Evolutionary conservation across 441 rosid species (phyloP).

Genomic region (Jatropha multifida): DNA sequence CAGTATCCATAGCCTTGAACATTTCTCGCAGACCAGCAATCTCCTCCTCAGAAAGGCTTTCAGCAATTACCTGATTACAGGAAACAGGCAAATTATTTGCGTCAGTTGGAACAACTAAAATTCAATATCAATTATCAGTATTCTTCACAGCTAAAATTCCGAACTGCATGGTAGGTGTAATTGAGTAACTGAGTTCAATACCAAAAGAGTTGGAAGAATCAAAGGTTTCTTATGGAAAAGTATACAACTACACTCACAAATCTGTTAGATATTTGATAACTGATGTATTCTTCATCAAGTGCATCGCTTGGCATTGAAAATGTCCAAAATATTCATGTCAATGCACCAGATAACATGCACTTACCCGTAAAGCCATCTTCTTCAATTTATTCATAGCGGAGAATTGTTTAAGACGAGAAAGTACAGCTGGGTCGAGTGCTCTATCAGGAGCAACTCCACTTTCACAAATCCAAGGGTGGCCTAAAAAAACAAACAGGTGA

Average conservation of each 20-base stretch:
- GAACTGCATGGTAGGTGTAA: neutral
- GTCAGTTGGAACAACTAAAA: neutral
- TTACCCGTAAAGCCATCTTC: slow-evolving; percentile 96
- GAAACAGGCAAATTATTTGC: slow-evolving; percentile 5
- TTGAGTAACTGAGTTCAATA: neutral
- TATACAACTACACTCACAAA: neutral
- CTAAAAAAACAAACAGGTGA: slow-evolving; percentile 37
- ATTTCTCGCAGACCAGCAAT: slow-evolving; percentile 97
- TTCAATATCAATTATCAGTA: neutral
- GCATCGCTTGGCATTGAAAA: neutral
- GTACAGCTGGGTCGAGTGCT: slow-evolving; percentile 91
- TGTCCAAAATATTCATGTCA: neutral
- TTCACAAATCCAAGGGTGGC: slow-evolving; percentile 99
- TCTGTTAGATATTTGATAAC: neutral
- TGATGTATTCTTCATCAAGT: neutral
- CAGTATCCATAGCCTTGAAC: slow-evolving; percentile 96
- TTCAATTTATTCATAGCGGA: slow-evolving; percentile 98
- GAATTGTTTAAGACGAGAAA: slow-evolving; percentile 94
- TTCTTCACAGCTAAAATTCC: slow-evolving; percentile 8
- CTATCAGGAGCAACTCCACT: slow-evolving; percentile 99
- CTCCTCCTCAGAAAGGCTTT: slow-evolving; percentile 99
- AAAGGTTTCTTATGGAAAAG: neutral
- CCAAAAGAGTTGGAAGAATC: neutral
- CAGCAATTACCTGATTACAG: slow-evolving; percentile 85
- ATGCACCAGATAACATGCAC: neutral